These are phyloP conservation scores for Cyclotella sp. DNA, from an alignment of 108 stramenopile species.

Conservation along the genomic window DNA sequence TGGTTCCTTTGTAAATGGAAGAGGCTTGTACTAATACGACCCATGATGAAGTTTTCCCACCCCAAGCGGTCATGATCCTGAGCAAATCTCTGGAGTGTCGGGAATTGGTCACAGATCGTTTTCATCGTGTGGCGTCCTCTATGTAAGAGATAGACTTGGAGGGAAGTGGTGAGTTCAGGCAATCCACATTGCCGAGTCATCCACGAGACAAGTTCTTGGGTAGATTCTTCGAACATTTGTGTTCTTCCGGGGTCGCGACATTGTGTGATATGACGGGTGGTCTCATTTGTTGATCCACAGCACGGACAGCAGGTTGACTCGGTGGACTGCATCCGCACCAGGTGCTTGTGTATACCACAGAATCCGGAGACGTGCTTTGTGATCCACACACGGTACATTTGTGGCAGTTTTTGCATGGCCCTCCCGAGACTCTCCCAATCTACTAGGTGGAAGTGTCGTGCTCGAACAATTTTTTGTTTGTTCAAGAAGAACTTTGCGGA, in stretches of 20 bases:
- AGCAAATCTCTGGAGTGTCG: no score
- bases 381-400: conserved; percentile 11
- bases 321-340: background rate
- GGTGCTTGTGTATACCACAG: background rate
- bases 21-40: no score
- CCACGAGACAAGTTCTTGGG: no score
- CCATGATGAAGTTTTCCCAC: no score
- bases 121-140: no score
- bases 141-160: no score
- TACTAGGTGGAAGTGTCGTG: background rate
- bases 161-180: no score
- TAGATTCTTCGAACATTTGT: conserved; percentile 6
- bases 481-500: background rate
- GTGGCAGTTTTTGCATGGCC: background rate
- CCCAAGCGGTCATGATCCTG: no score
- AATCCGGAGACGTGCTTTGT: conserved; percentile 5
- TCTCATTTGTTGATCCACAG: background rate
- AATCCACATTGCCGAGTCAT: no score
- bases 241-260: background rate
- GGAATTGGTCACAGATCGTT: no score
- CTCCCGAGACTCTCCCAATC: conserved; percentile 6
- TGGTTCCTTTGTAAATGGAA: no score
- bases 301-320: background rate
- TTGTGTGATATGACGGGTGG: background rate
- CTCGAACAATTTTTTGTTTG: no score